Evolutionary conservation across 2,329 filamentous ascomycete species (phyloP), one percentile per base, ranked within the genome.

Genomic region (Fusarium luffae): DNA sequence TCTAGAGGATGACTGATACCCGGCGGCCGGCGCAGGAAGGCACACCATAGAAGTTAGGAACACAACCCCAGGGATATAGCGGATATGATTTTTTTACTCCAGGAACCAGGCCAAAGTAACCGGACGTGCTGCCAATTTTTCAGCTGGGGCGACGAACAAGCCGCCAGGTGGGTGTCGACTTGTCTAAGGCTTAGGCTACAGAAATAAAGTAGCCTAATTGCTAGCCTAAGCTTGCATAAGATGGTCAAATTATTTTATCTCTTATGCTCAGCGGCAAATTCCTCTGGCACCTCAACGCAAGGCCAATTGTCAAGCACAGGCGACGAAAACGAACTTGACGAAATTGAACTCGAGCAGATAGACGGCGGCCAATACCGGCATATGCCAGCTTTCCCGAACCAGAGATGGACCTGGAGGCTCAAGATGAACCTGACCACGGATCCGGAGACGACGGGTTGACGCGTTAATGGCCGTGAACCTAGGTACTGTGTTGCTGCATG

Each of bases 1-100:
- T 3, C 77, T 80, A 2, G 80, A 82, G 1, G 81, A 83, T 7
- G 80, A 30, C 28, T 30, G 76, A 79, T 48, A 75, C 73, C 32
- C 59, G 21, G 21, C 21, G 21, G 21, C 21, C 69, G 28, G 66
- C 65, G 25, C 62, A 74, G 47, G 77, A 77, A 44, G 65, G 59
- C 51, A 68, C 76, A 73, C 77, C 76, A 73, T 79, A 79, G 77
- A 48, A 30, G 37, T 19, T 30, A 48, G 27, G 23, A 41, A 49
- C 46, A 25, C 23, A 52, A 40, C 14, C 44, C 13, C 5, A 27
- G 12, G 25, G n/a, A 21, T 42, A 40, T 50, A 59, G 46, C 21
- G 43, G 48, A 28, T 13, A 43, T 19, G 54, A 30, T 49, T 9
- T 23, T 18, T 11, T 32, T 16, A 30, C 30, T 21, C 19, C n/a